Percentiles rank a stretch among this genome's conserved stretches.
These are phyloP conservation scores for Plasmodium cynomolgi DNA, from an alignment of 169 alveolate species.

Conservation along the genomic window DNA sequence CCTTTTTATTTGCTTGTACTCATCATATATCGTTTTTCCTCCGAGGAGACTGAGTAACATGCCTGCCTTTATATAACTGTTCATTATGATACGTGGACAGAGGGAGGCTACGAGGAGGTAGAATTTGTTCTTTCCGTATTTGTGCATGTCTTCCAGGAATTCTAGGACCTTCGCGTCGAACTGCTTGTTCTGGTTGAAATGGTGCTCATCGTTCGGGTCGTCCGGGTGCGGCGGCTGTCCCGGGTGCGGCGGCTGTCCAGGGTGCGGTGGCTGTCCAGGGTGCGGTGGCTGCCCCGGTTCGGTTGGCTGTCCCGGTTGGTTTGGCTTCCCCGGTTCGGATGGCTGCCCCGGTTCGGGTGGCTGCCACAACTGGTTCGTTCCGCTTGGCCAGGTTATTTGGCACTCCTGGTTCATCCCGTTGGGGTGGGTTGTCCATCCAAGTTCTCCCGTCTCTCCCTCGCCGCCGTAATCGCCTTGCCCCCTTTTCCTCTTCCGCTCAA, in stretches of 20 bases:
- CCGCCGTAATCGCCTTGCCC: neutral
- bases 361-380: neutral
- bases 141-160: constrained; percentile 78
- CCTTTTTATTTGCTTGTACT: constrained; percentile 46
- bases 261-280: no score
- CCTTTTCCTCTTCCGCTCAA: neutral
- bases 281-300: neutral
- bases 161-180: constrained; percentile 29
- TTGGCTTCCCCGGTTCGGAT: neutral
- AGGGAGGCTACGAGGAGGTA: constrained; percentile 80
- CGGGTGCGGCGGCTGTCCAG: no score
- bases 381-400: neutral
- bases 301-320: neutral
- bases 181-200: neutral
- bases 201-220: neutral
- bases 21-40: constrained; percentile 79
- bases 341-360: neutral
- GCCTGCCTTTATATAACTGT: constrained; percentile 75
- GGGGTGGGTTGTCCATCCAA: neutral
- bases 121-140: constrained; percentile 77
- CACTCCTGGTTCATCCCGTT: neutral
- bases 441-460: neutral
- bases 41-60: constrained; percentile 79
- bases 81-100: constrained; percentile 76
- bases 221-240: neutral